These are phyloP conservation scores for Xylaria sp. DNA, from an alignment of 2,329 filamentous ascomycete genomes.

Conservation along the genomic window DNA sequence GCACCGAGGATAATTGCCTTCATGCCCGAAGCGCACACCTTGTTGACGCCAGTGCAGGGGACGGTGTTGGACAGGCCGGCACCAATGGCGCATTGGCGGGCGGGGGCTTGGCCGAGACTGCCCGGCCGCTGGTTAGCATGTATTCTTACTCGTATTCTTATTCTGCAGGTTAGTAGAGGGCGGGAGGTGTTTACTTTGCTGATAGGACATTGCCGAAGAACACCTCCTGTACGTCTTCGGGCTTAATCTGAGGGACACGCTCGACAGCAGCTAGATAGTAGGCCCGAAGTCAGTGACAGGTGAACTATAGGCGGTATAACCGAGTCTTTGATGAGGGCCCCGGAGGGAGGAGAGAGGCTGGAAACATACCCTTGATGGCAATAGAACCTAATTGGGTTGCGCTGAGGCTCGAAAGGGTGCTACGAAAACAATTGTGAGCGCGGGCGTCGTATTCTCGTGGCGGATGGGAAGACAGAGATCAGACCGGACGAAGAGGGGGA, in stretches of 20 bases:
- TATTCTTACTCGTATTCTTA: not conserved
- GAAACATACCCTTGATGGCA: slow-evolving; percentile 88
- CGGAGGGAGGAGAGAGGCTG: no score
- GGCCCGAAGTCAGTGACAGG: slow-evolving; percentile 12
- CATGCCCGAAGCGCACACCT: slow-evolving; percentile 94
- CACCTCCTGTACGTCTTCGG: slow-evolving; percentile 91
- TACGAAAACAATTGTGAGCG: slow-evolving; percentile 47
- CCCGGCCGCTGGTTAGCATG: slow-evolving; percentile 15
- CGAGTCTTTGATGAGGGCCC: no score
- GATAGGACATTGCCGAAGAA: slow-evolving; percentile 98
- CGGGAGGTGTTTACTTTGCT: slow-evolving; percentile 69
- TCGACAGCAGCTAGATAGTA: slow-evolving; percentile 70
- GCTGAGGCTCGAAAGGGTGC: slow-evolving; percentile 84
- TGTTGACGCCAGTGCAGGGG: slow-evolving; percentile 94
- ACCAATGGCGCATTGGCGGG: slow-evolving; percentile 88
- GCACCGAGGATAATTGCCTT: slow-evolving; percentile 95
- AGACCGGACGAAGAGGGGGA: not conserved
- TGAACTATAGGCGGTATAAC: not conserved
- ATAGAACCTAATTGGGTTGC: slow-evolving; percentile 87
- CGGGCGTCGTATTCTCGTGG: not conserved
- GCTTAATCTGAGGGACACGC: slow-evolving; percentile 83
- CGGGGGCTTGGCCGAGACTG: slow-evolving; percentile 94
- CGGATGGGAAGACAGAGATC: not conserved
- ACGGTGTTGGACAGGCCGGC: slow-evolving; percentile 82
- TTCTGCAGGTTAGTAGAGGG: not conserved